Percentiles rank a stretch among this genome's conserved stretches.
phyloP scores from a whole-genome alignment of 139 green algal genomes.

The Coelastrella sp. region DNA sequence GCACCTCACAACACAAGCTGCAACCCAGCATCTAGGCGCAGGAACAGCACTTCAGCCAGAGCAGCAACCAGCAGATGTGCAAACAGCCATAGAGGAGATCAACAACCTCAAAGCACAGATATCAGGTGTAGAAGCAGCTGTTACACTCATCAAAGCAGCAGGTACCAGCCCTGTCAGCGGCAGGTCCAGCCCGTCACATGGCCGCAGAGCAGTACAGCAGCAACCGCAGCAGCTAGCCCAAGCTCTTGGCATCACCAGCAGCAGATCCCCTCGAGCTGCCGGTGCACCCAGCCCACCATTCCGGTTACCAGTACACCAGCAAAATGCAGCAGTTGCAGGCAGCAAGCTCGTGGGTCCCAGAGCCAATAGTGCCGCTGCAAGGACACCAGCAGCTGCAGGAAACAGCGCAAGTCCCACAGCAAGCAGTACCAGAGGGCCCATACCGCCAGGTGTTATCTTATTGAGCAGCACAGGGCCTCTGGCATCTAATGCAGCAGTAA shows the following conservation, averaged over 20 bases:
- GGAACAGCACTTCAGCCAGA: not conserved
- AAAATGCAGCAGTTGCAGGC: not conserved
- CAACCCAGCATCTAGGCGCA: not conserved
- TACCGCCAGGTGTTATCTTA: too few relatives aligned
- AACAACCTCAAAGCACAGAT: slow-evolving; percentile 3
- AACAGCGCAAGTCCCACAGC: too few relatives aligned
- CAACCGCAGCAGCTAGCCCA: not conserved
- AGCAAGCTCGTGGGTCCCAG: not conserved
- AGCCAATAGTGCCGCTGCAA: not conserved
- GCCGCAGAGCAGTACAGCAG: slow-evolving; percentile 11
- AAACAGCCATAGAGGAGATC: not conserved
- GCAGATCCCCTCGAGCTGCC: not conserved
- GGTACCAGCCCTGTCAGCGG: not conserved
- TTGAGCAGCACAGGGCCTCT: not conserved
- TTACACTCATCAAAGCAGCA: slow-evolving; percentile 3
- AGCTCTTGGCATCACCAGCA: not conserved
- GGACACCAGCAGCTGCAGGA: not conserved
- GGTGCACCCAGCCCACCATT: not conserved
- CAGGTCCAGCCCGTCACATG: slow-evolving; percentile 24
- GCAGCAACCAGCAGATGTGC: not conserved
- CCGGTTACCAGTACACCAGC: not conserved
- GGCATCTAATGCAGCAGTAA: not conserved
- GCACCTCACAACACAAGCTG: not conserved
- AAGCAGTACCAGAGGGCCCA: too few relatives aligned
- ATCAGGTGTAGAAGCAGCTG: slow-evolving; percentile 7